Percentiles rank a stretch among this genome's conserved stretches.
These are phyloP conservation scores for Colletotrichum eremochloae DNA, from an alignment of 2,329 filamentous ascomycete genomes.

Conservation along the genomic window DNA sequence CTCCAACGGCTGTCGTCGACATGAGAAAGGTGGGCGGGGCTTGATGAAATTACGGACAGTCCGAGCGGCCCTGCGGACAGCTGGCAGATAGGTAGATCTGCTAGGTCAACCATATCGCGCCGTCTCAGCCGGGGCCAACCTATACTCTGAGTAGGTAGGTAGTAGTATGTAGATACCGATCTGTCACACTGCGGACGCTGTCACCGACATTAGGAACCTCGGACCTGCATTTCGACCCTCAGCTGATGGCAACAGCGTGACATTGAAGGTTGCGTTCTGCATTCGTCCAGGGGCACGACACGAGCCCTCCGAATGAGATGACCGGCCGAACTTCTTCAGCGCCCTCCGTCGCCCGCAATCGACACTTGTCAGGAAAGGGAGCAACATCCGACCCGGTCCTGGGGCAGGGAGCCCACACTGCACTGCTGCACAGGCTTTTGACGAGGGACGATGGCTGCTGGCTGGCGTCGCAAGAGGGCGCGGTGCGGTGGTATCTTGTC, in stretches of 20 bases:
- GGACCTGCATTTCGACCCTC: slow-evolving; percentile 33
- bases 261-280: slow-evolving; percentile 20
- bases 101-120: neutral
- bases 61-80: neutral
- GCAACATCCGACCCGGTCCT: slow-evolving; percentile 18
- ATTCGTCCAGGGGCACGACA: slow-evolving; percentile 31
- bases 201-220: slow-evolving; percentile 25
- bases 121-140: neutral
- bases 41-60: neutral
- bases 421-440: slow-evolving; percentile 33
- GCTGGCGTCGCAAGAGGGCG: slow-evolving; percentile 18
- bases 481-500: neutral
- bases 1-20: slow-evolving; percentile 14
- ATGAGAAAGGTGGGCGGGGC: neutral
- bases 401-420: slow-evolving; percentile 18
- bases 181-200: slow-evolving; percentile 12
- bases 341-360: slow-evolving; percentile 20
- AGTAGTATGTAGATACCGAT: neutral
- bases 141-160: too few species aligned
- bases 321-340: slow-evolving; percentile 32
- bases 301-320: slow-evolving; percentile 37
- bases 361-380: slow-evolving; percentile 36
- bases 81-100: slow-evolving; percentile 9
- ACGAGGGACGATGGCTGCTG: slow-evolving; percentile 1
- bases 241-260: slow-evolving; percentile 31